Conservation (phyloP, 2,329 filamentous ascomycete genomes). For the Gaeumannomyces sp. region DNA sequence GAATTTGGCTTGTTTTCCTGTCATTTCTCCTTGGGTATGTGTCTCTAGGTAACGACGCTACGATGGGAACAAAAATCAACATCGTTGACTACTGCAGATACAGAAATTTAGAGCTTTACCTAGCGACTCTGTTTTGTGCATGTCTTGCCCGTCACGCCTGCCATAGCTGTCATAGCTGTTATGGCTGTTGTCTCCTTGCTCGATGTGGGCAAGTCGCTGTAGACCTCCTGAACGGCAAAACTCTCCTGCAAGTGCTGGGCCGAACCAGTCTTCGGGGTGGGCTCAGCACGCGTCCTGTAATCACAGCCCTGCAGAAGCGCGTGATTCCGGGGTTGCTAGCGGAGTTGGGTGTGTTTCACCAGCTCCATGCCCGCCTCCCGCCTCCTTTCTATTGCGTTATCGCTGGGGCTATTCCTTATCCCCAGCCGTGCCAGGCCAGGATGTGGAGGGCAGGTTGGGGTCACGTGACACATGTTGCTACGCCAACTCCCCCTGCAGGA, state of each 20-base stretch:
- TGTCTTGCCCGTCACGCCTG: not conserved
- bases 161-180: not conserved
- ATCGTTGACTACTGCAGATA: constrained; percentile 10
- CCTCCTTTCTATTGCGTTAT: not conserved
- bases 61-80: constrained; percentile 11
- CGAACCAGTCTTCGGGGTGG: not conserved
- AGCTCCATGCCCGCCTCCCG: not conserved
- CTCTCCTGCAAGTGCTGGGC: not conserved
- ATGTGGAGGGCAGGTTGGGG: not conserved
- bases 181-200: no score
- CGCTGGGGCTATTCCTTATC: no score
- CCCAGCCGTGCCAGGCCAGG: not conserved
- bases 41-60: constrained; percentile 15
- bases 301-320: not conserved
- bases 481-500: not conserved
- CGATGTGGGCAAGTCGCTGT: not conserved
- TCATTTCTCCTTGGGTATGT: constrained; percentile 12
- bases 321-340: not conserved
- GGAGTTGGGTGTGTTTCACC: not conserved
- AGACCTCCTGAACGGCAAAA: not conserved
- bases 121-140: not conserved
- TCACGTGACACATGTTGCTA: not conserved
- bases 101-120: constrained; percentile 13
- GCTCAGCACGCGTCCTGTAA: not conserved
- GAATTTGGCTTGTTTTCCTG: constrained; percentile 6